Percentiles rank a stretch among this genome's conserved stretches.
phyloP scores from a whole-genome alignment of 1,284 basidiomycete genomes.

The Melampsora larici-populina region DNA sequence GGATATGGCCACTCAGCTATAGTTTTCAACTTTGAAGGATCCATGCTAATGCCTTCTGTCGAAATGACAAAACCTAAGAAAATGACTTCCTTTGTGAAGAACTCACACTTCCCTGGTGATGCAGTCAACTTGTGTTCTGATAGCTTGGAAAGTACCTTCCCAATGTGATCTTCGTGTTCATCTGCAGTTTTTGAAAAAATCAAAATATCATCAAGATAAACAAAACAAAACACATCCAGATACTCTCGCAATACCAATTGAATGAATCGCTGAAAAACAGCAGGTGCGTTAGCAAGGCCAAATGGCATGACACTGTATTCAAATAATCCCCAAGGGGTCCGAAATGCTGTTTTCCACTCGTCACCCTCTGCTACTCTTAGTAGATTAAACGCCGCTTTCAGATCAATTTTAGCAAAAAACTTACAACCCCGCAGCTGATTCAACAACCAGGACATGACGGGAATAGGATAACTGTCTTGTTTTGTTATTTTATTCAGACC shows the following conservation, averaged over 20 bases:
- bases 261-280: constrained; percentile 11
- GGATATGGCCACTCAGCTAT: constrained; percentile 14
- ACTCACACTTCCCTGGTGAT: too few relatives aligned
- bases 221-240: constrained; percentile 1
- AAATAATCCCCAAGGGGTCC: constrained; percentile 12
- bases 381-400: constrained; percentile 16
- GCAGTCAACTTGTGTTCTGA: too few relatives aligned
- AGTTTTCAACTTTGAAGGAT: constrained; percentile 7
- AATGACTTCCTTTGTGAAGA: too few relatives aligned
- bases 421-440: background rate
- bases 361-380: background rate
- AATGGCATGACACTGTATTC: constrained; percentile 18
- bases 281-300: constrained; percentile 20
- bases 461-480: background rate
- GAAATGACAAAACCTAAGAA: too few relatives aligned
- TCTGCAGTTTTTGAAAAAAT: background rate
- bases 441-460: constrained; percentile 6
- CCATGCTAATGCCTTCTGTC: too few relatives aligned
- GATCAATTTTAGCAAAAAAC: constrained; percentile 15
- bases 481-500: constrained; percentile 1
- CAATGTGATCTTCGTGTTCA: constrained; percentile 4
- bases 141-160: background rate
- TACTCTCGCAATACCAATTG: background rate
- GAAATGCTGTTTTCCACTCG: constrained; percentile 21
- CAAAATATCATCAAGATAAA: constrained; percentile 25